phyloP scores from a whole-genome alignment of 495 filamentous ascomycete genomes.

The Staphylotrichum tortipilum region DNA sequence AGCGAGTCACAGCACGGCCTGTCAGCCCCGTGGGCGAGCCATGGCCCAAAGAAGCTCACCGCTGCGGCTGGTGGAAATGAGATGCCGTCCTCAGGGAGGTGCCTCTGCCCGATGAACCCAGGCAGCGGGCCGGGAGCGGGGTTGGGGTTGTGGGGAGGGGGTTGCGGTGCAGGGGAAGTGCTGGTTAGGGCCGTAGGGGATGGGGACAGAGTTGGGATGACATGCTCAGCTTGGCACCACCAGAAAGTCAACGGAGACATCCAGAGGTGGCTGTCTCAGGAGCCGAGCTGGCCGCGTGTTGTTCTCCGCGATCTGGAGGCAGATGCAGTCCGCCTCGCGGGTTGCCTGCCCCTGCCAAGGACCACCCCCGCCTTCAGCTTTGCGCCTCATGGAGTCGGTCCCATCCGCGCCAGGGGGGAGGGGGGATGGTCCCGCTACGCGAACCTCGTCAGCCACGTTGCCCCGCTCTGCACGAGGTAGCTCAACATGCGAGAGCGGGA shows the following conservation, averaged over 20 bases:
- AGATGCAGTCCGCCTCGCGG: constrained; percentile 11
- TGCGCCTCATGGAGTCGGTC: constrained; percentile 1
- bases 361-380: constrained; percentile 14
- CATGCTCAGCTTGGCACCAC: too few relatives aligned
- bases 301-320: neutral
- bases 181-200: neutral
- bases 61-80: constrained; percentile 11
- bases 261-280: neutral
- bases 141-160: too few relatives aligned
- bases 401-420: neutral
- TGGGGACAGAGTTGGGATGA: too few relatives aligned
- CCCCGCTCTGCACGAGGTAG: neutral
- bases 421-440: neutral
- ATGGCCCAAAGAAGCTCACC: constrained; percentile 6
- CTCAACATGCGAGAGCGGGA: neutral
- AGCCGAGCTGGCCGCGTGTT: neutral
- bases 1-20: neutral
- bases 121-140: neutral
- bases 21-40: neutral
- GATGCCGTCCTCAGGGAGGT: neutral
- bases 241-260: neutral
- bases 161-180: neutral
- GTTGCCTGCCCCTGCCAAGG: constrained; percentile 5
- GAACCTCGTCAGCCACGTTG: neutral
- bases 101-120: neutral